Evolutionary conservation across 1,284 basidiomycete genomes (phyloP).

Genomic region (Ganoderma resinaceum): DNA sequence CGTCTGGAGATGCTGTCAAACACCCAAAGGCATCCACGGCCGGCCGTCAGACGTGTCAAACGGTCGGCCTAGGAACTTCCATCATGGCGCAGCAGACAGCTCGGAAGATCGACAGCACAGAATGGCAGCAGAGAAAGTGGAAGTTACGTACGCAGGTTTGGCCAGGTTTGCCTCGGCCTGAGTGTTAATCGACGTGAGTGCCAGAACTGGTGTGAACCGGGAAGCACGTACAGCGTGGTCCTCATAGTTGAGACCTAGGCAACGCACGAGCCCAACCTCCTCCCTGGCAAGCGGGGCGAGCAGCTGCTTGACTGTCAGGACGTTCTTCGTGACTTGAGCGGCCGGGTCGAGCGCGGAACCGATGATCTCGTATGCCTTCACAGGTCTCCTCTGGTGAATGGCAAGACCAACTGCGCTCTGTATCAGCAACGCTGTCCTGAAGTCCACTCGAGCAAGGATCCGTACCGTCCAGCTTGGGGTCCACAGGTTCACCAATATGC

Average conservation of each 20-base stretch:
- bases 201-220: background rate
- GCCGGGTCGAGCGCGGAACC: constrained; percentile 71
- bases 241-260: constrained; percentile 82
- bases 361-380: constrained; percentile 74
- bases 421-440: background rate
- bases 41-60: background rate
- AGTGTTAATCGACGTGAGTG: background rate
- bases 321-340: constrained; percentile 64
- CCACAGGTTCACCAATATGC: constrained; percentile 81
- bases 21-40: background rate
- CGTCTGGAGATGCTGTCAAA: background rate
- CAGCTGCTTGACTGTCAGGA: constrained; percentile 74
- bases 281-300: constrained; percentile 73
- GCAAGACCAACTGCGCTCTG: constrained; percentile 70
- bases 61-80: background rate
- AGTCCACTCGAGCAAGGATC: constrained; percentile 6
- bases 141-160: constrained; percentile 60
- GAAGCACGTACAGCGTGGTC: constrained; percentile 71
- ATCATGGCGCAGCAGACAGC: background rate
- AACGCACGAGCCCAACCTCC: constrained; percentile 74
- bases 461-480: constrained; percentile 69
- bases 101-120: background rate
- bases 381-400: constrained; percentile 54
- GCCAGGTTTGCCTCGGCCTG: constrained; percentile 73
- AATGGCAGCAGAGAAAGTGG: background rate